Percentiles rank a stretch among this genome's conserved stretches.
Conservation (phyloP, 2,329 filamentous ascomycete genomes). For the Epichloe aotearoae region DNA sequence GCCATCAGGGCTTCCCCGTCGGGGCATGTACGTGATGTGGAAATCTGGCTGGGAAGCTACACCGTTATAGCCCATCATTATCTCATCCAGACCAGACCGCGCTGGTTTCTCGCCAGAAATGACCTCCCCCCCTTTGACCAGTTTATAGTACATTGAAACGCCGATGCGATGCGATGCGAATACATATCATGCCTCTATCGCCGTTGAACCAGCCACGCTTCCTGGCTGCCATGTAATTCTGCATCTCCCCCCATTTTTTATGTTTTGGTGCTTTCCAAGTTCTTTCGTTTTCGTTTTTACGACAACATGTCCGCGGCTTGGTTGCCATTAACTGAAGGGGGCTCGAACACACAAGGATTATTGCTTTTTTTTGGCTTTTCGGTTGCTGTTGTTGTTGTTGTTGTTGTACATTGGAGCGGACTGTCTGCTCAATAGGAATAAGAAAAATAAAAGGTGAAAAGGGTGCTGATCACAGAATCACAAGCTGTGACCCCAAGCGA, state of each 20-base stretch:
- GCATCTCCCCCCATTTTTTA: neutral
- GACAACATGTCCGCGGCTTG: neutral
- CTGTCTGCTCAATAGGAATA: neutral
- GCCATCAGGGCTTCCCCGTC: neutral
- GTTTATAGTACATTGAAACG: slow-evolving; percentile 22
- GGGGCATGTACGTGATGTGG: neutral
- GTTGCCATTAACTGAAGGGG: neutral
- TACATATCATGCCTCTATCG: slow-evolving; percentile 6
- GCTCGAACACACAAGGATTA: neutral
- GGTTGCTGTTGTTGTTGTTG: neutral
- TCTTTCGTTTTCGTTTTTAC: neutral
- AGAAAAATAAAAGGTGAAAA: neutral
- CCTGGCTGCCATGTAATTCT: neutral
- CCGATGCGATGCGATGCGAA: slow-evolving; percentile 18
- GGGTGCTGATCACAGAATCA: slow-evolving; percentile 8
- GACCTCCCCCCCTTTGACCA: slow-evolving; percentile 4
- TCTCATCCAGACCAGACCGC: neutral
- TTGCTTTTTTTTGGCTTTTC: neutral
- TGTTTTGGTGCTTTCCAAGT: neutral
- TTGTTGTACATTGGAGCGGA: neutral
- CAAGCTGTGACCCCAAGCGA: slow-evolving; percentile 4
- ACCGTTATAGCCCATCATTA: neutral
- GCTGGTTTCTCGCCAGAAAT: slow-evolving; percentile 5
- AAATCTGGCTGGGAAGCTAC: neutral
- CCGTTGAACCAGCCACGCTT: slow-evolving; percentile 4